A percentile compares a stretch with the other conserved stretches of the same genome.
These are phyloP conservation scores for Arxiozyma heterogenica DNA, from an alignment of 1,139 yeast genomes.

Conservation along the genomic window DNA sequence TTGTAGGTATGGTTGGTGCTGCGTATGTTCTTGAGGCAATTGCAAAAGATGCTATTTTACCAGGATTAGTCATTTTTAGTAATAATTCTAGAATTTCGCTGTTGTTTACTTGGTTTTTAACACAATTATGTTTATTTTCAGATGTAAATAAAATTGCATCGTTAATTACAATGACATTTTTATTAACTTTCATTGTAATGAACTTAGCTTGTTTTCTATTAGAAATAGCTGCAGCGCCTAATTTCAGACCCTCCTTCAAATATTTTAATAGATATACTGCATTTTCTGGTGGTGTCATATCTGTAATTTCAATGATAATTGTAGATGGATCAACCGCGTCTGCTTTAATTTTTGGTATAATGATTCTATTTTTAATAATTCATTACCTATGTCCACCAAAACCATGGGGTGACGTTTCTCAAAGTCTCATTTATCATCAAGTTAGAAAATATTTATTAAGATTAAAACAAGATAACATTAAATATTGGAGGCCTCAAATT, in stretches of 20 bases:
- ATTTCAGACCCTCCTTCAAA: constrained; percentile 87
- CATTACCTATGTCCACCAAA: constrained; percentile 91
- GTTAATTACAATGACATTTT: constrained; percentile 90
- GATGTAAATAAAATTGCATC: constrained; percentile 92
- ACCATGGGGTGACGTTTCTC: constrained; percentile 97
- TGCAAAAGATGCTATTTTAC: constrained; percentile 76
- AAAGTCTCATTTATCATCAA: constrained; percentile 86
- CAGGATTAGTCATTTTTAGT: constrained; percentile 58
- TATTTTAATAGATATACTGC: constrained; percentile 83
- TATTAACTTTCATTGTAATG: constrained; percentile 90
- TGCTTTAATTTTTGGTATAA: constrained; percentile 56
- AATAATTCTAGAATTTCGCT: constrained; percentile 57
- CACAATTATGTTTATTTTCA: constrained; percentile 76
- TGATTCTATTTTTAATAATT: constrained; percentile 60
- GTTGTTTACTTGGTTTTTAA: constrained; percentile 65
- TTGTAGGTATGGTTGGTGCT: constrained; percentile 93
- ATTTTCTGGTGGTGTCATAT: constrained; percentile 56
- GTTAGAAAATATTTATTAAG: constrained; percentile 81
- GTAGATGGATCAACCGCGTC: constrained; percentile 89
- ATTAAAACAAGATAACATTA: constrained; percentile 81
- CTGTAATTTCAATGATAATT: constrained; percentile 80
- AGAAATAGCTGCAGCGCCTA: constrained; percentile 88
- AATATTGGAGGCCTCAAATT: constrained; percentile 96
- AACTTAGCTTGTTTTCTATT: constrained; percentile 85
- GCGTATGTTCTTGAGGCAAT: constrained; percentile 85